Percentiles rank a stretch among this genome's conserved stretches.
phyloP scores from a whole-genome alignment of 495 filamentous ascomycete genomes.

The Annulohypoxylon stygium region DNA sequence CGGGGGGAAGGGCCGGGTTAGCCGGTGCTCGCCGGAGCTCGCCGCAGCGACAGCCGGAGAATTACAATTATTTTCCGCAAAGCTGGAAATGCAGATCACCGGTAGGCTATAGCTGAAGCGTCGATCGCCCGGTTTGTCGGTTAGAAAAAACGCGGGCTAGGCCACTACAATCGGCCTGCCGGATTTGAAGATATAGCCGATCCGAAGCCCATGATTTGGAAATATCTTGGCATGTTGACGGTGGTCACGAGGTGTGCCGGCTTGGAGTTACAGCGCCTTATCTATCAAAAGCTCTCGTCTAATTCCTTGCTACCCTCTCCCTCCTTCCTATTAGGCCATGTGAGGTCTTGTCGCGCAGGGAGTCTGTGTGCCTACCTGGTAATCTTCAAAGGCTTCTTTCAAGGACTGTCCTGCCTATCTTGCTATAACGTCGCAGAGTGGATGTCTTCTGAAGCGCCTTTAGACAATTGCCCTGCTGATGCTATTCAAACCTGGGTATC shows the following conservation, averaged over 20 bases:
- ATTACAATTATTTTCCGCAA: constrained; percentile 28
- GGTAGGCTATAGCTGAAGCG: constrained; percentile 36
- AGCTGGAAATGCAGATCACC: constrained; percentile 30
- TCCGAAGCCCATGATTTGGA: constrained; percentile 33
- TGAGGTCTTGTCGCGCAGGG: constrained; percentile 28
- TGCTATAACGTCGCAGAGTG: constrained; percentile 33
- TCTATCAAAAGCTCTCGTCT: constrained; percentile 41
- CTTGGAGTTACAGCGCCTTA: constrained; percentile 43
- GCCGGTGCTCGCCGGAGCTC: constrained; percentile 16
- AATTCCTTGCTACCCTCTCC: constrained; percentile 28
- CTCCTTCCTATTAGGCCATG: constrained; percentile 37
- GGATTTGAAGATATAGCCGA: constrained; percentile 31
- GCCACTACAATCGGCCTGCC: constrained; percentile 29
- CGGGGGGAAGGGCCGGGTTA: constrained; percentile 13
- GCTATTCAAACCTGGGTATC: constrained; percentile 39
- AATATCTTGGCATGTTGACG: constrained; percentile 34
- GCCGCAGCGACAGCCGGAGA: constrained; percentile 23
- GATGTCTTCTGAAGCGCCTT: constrained; percentile 39
- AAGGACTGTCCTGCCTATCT: constrained; percentile 37
- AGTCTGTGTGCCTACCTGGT: constrained; percentile 4
- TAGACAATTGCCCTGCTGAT: constrained; percentile 41
- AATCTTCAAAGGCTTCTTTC: constrained; percentile 24
- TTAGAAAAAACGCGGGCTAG: constrained; percentile 29
- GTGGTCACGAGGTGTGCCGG: constrained; percentile 30
- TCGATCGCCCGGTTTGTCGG: constrained; percentile 35